These are phyloP conservation scores for Coriaria nepalensis DNA, from an alignment of 306 rosid genomes.

Conservation along the genomic window DNA sequence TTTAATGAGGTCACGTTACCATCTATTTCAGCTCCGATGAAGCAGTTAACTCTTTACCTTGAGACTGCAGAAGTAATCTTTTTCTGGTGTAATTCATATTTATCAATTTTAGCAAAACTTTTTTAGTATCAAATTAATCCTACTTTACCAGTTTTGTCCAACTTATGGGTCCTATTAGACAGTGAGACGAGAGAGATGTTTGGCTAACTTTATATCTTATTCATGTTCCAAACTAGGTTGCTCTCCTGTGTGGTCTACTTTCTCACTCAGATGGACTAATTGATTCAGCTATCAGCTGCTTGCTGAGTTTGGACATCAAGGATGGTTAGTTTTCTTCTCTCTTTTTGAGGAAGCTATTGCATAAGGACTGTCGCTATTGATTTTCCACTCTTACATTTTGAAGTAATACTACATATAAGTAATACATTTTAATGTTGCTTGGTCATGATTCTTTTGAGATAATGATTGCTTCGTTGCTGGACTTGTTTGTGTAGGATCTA, in stretches of 20 bases:
- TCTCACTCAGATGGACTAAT: slow-evolving; percentile 74
- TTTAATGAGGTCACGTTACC: slow-evolving; percentile 89
- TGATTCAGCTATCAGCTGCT: slow-evolving; percentile 52
- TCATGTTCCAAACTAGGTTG: slow-evolving; percentile 43
- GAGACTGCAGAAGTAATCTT: slow-evolving; percentile 80
- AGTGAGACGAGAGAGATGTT: slow-evolving; percentile 4
- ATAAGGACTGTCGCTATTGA: slow-evolving; percentile 3
- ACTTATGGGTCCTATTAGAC: slow-evolving; percentile 1
- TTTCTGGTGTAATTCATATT: no score
- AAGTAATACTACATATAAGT: no score
- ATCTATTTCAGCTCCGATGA: slow-evolving; percentile 43
- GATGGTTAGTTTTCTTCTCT: slow-evolving; percentile 66
- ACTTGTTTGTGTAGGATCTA: slow-evolving; percentile 43
- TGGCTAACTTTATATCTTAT: slow-evolving; percentile 12
- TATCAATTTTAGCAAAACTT: neutral
- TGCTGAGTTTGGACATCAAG: slow-evolving; percentile 31
- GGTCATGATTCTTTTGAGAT: slow-evolving; percentile 1
- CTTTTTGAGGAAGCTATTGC: slow-evolving; percentile 10
- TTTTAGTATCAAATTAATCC: neutral
- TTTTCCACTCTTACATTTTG: no score
- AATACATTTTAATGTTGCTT: no score
- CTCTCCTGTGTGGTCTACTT: slow-evolving; percentile 54
- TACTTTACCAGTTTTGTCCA: no score
- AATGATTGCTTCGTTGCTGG: slow-evolving; percentile 14
- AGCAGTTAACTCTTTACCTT: slow-evolving; percentile 67